phyloP scores from a whole-genome alignment of 2,329 filamentous ascomycete genomes.

The Diaporthe ampelina region DNA sequence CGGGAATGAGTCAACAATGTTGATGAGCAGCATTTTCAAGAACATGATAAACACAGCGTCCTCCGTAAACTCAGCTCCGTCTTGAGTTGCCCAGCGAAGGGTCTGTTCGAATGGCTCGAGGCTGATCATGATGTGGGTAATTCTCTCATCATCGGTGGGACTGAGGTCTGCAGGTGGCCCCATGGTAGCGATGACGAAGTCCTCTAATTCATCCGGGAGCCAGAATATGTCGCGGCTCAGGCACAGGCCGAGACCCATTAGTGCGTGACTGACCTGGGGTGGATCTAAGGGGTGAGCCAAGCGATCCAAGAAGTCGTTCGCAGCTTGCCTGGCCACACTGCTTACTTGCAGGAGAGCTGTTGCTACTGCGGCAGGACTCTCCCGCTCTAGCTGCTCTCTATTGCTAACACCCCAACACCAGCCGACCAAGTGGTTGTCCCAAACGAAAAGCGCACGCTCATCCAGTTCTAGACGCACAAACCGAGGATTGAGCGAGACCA shows the following conservation, averaged over 20 bases:
- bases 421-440: neutral
- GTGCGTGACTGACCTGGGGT: neutral
- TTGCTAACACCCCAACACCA: neutral
- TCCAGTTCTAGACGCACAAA: neutral
- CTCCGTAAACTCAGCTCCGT: neutral
- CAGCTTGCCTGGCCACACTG: neutral
- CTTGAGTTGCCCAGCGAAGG: neutral
- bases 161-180: neutral
- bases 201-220: neutral
- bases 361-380: neutral
- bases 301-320: no score
- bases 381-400: neutral
- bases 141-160: neutral
- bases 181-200: neutral
- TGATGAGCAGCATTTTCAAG: neutral
- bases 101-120: neutral
- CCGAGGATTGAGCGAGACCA: neutral
- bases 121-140: neutral
- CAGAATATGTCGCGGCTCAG: neutral
- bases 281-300: rapidly evolving
- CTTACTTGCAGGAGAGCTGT: neutral
- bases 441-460: rapidly evolving
- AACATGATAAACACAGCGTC: no score
- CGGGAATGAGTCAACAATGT: neutral
- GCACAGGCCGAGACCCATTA: neutral